These are phyloP conservation scores for Hypocrella siamensis DNA, from an alignment of 2,329 filamentous ascomycete species.

Conservation along the genomic window DNA sequence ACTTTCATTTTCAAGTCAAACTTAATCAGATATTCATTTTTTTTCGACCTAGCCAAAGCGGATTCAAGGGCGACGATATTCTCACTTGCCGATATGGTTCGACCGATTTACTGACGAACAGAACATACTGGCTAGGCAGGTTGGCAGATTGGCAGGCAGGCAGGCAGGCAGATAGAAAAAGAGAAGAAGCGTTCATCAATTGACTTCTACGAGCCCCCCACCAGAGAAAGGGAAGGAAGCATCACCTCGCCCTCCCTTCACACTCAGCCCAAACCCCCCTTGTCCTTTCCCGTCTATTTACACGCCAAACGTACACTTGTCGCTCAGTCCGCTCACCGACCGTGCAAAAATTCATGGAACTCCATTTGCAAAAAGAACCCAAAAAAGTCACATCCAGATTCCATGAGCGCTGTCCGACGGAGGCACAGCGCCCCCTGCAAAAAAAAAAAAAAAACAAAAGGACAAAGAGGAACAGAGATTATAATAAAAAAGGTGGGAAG, in stretches of 20 bases:
- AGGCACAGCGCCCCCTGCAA: constrained; percentile 1
- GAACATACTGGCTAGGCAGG: neutral
- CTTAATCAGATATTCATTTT: too few species aligned
- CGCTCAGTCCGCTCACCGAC: constrained; percentile 3
- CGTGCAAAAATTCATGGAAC: constrained; percentile 16
- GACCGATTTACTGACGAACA: too few species aligned
- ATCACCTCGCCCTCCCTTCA: neutral
- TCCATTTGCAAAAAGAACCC: constrained; percentile 22
- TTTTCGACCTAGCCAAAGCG: too few species aligned
- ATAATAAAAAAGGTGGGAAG: too few species aligned
- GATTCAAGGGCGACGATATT: too few species aligned
- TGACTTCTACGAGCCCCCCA: constrained; percentile 9
- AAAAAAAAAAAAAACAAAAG: constrained; percentile 3
- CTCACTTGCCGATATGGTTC: too few species aligned
- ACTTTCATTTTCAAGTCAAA: too few species aligned
- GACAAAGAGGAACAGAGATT: neutral
- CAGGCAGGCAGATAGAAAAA: neutral
- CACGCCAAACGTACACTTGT: constrained; percentile 6
- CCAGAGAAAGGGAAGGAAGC: neutral
- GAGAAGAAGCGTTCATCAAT: constrained; percentile 4
- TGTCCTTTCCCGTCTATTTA: constrained; percentile 6
- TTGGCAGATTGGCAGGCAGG: neutral
- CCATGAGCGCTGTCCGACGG: constrained; percentile 6
- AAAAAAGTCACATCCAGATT: constrained; percentile 23
- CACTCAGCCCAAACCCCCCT: constrained; percentile 1